Percentiles rank a stretch among this genome's conserved stretches.
Evolutionary conservation across 2,329 filamentous ascomycete species (phyloP).

Genomic region (Incumbomyces delicatus): DNA sequence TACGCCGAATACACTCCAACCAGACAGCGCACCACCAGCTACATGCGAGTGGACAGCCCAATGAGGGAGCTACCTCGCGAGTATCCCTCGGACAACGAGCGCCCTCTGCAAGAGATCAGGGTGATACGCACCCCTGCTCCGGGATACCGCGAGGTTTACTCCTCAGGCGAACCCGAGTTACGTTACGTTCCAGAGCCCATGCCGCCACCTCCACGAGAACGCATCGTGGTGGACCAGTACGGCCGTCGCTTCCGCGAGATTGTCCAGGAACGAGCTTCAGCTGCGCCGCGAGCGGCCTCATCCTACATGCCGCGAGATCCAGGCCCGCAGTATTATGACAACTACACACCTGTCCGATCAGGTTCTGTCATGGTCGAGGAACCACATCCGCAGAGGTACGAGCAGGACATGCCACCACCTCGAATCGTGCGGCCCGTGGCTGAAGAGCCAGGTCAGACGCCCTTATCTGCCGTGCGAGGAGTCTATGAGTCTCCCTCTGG

Average conservation of each 20-base stretch:
- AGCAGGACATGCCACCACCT: constrained; percentile 37
- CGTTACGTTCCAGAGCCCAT: constrained; percentile 32
- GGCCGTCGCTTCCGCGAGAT: constrained; percentile 68
- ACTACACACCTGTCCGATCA: constrained; percentile 23
- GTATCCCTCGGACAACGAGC: constrained; percentile 27
- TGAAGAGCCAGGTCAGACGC: constrained; percentile 27
- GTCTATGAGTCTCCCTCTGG: constrained; percentile 21
- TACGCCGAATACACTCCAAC: constrained; percentile 31
- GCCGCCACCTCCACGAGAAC: constrained; percentile 45
- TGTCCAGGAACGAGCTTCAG: constrained; percentile 31
- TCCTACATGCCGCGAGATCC: constrained; percentile 7
- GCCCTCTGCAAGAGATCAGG: constrained; percentile 29
- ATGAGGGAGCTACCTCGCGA: constrained; percentile 25
- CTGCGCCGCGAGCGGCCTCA: constrained; percentile 20
- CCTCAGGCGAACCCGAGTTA: constrained; percentile 33
- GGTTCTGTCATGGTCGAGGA: constrained; percentile 33
- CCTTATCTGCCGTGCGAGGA: constrained; percentile 8
- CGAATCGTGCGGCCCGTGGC: constrained; percentile 29
- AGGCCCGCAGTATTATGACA: constrained; percentile 10
- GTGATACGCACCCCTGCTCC: constrained; percentile 30
- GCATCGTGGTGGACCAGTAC: constrained; percentile 71
- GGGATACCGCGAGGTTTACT: constrained; percentile 32
- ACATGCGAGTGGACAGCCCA: constrained; percentile 30
- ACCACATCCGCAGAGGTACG: constrained; percentile 29
- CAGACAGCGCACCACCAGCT: constrained; percentile 28